Evolutionary conservation across 371 early-diverging fungal species (phyloP), one percentile per base, ranked within the genome.

Genomic region (Apophysomyces trapeziformis): DNA sequence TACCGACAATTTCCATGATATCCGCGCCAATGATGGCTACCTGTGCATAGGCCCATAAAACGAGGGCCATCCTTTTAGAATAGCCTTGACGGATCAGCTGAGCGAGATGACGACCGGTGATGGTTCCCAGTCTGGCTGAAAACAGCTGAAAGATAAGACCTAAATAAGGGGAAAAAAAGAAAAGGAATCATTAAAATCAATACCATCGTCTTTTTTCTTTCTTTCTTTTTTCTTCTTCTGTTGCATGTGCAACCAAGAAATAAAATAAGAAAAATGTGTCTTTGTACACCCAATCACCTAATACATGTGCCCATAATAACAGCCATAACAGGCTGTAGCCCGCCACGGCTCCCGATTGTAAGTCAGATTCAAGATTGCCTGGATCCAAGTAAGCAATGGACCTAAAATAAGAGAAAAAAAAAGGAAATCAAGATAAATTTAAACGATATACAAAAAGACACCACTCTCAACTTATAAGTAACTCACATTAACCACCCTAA

Each of bases 1-100:
- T 90, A n/a, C 92, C 92, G 18, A 92, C 85, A 37, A 91, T 89
- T 70, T 92, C 91, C 56, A 86, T 82, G 45, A 91, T 85, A 70
- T 92, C 92, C 0, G 87, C 82, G 2, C 89, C 90, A 50, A 92
- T 89, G 50, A 92, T 89, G 32, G 91, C 92, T n/a, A 87, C 61
- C 66, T 92, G 92, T 13, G 85, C 83, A 68, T 89, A 83, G 14
- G 77, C 41, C 87, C 89, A 92, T 14, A 91, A 67, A 38, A 79
- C 69, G 1, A 71, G 44, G 0, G 85, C 74, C 57, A 86, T 61
- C 6, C 68, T 68, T 37, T 71, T 71, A 44, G 85, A 81, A 61
- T 89, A 90, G 41, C 80, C 78, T 47, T 71, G 69, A 39, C 77
- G 73, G 38, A 84, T 80, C 6, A 84, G 71, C 66, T 89, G 85